Evolutionary conservation across 2,329 filamentous ascomycete genomes (phyloP).

Genomic region (Calonectria henricotiae): DNA sequence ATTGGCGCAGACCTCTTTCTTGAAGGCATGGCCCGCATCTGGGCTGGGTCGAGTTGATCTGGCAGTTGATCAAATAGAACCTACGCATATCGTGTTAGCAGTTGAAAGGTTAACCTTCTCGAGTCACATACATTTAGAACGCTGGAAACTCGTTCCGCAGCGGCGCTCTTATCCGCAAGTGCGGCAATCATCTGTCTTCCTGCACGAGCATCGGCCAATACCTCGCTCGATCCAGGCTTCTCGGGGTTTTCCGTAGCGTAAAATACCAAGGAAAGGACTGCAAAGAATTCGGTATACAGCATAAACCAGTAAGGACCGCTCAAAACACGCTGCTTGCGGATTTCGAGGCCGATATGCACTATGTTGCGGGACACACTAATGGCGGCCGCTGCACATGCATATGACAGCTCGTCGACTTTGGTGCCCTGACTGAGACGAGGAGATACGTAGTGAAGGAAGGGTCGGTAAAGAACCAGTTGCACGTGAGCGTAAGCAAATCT

Average conservation of each 20-base stretch:
- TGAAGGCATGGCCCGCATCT: constrained; percentile 60
- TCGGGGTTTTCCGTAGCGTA: constrained; percentile 87
- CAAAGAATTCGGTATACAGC: constrained; percentile 87
- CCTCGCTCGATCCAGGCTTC: constrained; percentile 81
- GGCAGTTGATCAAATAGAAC: constrained; percentile 88
- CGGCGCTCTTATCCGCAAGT: constrained; percentile 87
- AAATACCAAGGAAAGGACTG: constrained; percentile 84
- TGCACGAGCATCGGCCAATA: constrained; percentile 87
- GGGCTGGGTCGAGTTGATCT: constrained; percentile 75
- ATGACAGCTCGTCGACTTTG: constrained; percentile 82
- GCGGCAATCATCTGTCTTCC: constrained; percentile 87
- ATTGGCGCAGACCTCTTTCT: constrained; percentile 73
- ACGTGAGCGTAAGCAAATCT: constrained; percentile 88
- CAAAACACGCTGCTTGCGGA: constrained; percentile 82
- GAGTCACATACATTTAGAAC: constrained; percentile 78
- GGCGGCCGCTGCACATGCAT: constrained; percentile 78
- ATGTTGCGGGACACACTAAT: constrained; percentile 80
- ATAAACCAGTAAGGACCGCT: constrained; percentile 91
- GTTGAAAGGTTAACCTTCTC: constrained; percentile 33
- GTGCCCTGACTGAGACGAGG: constrained; percentile 72
- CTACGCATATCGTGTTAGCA: constrained; percentile 62
- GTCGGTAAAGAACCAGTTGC: constrained; percentile 86
- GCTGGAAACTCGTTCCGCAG: constrained; percentile 87
- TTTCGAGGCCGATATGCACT: constrained; percentile 84
- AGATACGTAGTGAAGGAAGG: constrained; percentile 88